Base-by-base conservation (phyloP, 2,329 filamentous ascomycete genomes). In the Harringtonia lauricola region DNA sequence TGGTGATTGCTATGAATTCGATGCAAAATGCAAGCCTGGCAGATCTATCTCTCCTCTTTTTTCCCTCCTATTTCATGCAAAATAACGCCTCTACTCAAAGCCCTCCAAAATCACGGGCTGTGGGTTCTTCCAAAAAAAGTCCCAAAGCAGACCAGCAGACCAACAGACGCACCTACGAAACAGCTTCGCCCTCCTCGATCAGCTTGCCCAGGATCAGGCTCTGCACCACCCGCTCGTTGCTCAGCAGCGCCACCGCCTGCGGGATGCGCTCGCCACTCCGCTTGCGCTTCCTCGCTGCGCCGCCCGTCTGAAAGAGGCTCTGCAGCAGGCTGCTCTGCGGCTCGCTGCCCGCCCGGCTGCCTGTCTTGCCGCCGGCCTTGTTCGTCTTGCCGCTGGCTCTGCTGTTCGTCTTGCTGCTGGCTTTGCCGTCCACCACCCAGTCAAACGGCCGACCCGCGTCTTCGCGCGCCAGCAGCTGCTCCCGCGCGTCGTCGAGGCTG, bases 151-250 rank as follows among this genome's bases (percentile, higher is more conserved):
- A n/a, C n/a, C n/a, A n/a, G n/a, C n/a, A 34, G 10, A n/a, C 24
- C 30, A 36, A 26, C 21, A 40, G 42, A 19, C 8, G 12, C 39
- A 24, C n/a, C n/a, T n/a, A n/a, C n/a, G n/a, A n/a, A n/a, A n/a
- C n/a, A n/a, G n/a, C 35, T 51, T 77, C 72, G 13, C 65, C 70
- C 40, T 77, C 74, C 49, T 86, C 81, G 42, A 88, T 75, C 52
- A 95, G 64, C 48, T 79, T 76, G 1, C 89, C 90, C 41, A 95
- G 60, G 50, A 98, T 95, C 47, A 96, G 66, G 60, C 88, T 95
- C 68, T 98, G 90, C 44, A 94, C 81, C 19, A 96, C 79, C 57
- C 90, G 79, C 62, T 96, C 90, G 59, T 94, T 83, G 44, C 81
- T 83, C 42, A 94, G 74, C 36, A 92, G 72, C 49, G 72, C 74